These are phyloP conservation scores for Candida koratica DNA, from an alignment of 805 yeast species.

Conservation along the genomic window DNA sequence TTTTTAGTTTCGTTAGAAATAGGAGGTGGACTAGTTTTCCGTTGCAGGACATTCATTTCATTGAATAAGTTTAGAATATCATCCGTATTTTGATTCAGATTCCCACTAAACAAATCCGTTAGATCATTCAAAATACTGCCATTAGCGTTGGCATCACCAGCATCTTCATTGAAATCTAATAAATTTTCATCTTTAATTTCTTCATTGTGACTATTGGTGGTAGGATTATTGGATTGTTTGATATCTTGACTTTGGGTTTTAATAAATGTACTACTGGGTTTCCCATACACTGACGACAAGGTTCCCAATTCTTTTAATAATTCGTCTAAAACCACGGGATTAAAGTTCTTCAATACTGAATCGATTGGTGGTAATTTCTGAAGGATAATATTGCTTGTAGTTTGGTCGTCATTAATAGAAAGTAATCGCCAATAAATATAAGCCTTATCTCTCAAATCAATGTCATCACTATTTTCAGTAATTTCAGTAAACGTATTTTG, in stretches of 20 bases:
- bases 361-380: slow-evolving; percentile 67
- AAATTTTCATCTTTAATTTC: slow-evolving; percentile 80
- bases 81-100: slow-evolving; percentile 20
- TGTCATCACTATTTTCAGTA: slow-evolving; percentile 62
- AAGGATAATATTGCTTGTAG: slow-evolving; percentile 52
- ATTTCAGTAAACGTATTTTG: slow-evolving; percentile 60
- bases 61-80: slow-evolving; percentile 49
- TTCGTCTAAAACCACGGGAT: slow-evolving; percentile 62
- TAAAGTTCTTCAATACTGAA: slow-evolving; percentile 67
- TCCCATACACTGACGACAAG: slow-evolving; percentile 84
- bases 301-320: slow-evolving; percentile 76
- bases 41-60: slow-evolving; percentile 13
- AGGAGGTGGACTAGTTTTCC: slow-evolving; percentile 7
- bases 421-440: slow-evolving; percentile 76
- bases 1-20: slow-evolving; percentile 9
- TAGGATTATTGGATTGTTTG: slow-evolving; percentile 13
- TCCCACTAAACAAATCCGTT: slow-evolving; percentile 57
- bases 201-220: slow-evolving; percentile 17
- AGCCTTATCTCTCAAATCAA: slow-evolving; percentile 79
- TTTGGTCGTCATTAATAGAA: slow-evolving; percentile 28
- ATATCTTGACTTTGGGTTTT: slow-evolving; percentile 34
- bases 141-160: slow-evolving; percentile 18
- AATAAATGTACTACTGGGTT: slow-evolving; percentile 67
- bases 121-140: slow-evolving; percentile 58
- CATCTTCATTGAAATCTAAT: slow-evolving; percentile 62